A percentile compares a stretch with the other conserved stretches of the same genome.
phyloP scores from a whole-genome alignment of 768 basidiomycete genomes.

The Leccinellum albellum region DNA sequence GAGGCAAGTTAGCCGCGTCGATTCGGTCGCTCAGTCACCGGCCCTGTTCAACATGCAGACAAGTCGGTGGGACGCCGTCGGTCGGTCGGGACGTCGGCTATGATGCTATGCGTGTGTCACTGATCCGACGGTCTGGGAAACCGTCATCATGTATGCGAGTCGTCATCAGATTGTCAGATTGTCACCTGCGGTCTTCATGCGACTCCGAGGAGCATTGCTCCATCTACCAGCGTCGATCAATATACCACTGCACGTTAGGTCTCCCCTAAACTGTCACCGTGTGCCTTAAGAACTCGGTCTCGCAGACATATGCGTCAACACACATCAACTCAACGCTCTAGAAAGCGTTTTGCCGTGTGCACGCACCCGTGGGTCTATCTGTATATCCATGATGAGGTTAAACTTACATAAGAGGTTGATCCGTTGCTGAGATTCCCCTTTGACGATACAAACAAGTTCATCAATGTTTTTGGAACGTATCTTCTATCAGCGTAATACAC shows the following conservation, averaged over 20 bases:
- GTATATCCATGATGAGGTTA: no score
- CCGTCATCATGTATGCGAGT: background rate
- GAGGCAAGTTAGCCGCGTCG: background rate
- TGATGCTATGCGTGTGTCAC: background rate
- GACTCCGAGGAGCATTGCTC: background rate
- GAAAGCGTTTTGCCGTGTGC: no score
- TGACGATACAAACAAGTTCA: background rate
- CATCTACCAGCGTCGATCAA: no score
- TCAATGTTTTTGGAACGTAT: background rate
- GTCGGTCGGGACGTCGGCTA: no score
- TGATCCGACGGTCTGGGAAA: background rate
- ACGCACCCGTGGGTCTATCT: no score
- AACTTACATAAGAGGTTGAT: no score
- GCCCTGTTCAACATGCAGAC: no score
- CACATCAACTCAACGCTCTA: no score
- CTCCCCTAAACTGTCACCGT: background rate
- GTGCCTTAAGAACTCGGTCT: no score
- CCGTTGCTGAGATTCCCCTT: conserved; percentile 3
- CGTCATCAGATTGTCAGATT: background rate
- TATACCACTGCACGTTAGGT: background rate
- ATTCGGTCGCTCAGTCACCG: no score
- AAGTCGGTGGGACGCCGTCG: no score
- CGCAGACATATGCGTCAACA: no score
- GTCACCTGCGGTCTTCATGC: background rate
- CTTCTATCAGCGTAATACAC: background rate